Percentiles rank a stretch among this genome's conserved stretches.
Conservation (phyloP, 2,329 filamentous ascomycete genomes). For the Colletotrichum filicis region DNA sequence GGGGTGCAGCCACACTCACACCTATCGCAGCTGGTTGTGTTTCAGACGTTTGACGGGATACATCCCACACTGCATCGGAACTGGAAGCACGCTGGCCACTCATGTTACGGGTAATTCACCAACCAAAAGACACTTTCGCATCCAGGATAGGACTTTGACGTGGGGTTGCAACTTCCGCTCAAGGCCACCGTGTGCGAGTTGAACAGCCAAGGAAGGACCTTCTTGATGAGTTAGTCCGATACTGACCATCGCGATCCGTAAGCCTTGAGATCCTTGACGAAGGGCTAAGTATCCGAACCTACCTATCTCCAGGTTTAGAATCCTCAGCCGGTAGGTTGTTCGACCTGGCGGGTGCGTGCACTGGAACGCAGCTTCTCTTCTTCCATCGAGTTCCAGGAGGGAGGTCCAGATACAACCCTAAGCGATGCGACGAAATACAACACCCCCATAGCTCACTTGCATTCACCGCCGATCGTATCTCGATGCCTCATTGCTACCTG, state of each 20-base stretch:
- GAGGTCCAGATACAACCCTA: background rate
- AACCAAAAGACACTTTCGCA: background rate
- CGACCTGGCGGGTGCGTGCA: background rate
- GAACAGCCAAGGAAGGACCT: background rate
- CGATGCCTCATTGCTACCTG: background rate
- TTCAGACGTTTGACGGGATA: conserved; percentile 15
- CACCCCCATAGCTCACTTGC: background rate
- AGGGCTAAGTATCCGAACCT: background rate
- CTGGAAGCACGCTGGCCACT: conserved; percentile 8
- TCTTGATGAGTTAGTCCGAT: background rate
- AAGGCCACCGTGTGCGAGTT: background rate
- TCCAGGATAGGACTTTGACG: background rate
- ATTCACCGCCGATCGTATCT: background rate
- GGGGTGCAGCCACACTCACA: conserved; percentile 15
- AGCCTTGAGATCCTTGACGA: background rate
- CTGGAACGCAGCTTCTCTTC: background rate
- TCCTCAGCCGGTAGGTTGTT: background rate
- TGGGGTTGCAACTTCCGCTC: conserved; percentile 6
- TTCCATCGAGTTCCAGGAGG: background rate
- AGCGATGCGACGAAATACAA: background rate
- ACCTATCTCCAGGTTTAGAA: background rate
- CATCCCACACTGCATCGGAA: conserved; percentile 23
- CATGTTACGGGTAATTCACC: background rate
- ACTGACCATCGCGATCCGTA: too few relatives aligned
- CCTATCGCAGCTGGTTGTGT: background rate